Percentiles rank a stretch among this genome's conserved stretches.
Conservation (phyloP, 495 filamentous ascomycete species). For the Penicillium macrosclerotiorum region DNA sequence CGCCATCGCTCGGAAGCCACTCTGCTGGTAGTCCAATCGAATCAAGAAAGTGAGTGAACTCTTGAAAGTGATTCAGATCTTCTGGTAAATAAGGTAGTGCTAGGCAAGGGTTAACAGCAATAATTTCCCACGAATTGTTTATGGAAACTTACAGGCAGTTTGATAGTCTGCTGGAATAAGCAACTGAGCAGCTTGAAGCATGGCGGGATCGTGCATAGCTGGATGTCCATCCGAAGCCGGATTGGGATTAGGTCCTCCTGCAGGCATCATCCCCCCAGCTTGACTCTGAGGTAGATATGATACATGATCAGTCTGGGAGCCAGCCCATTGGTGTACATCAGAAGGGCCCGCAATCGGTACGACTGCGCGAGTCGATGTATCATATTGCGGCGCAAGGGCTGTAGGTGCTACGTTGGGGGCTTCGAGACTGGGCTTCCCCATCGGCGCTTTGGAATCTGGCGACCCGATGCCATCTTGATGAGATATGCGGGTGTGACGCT, state of each 20-base stretch:
- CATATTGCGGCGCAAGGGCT: constrained; percentile 21
- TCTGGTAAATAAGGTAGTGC: constrained; percentile 38
- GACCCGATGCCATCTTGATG: constrained; percentile 35
- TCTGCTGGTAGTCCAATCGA: constrained; percentile 40
- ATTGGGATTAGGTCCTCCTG: constrained; percentile 9
- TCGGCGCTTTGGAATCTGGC: constrained; percentile 29
- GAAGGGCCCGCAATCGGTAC: constrained; percentile 25
- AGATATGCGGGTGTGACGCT: constrained; percentile 49
- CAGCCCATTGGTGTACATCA: constrained; percentile 33
- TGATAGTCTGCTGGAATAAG: constrained; percentile 37
- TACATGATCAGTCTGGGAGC: constrained; percentile 16
- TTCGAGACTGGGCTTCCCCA: constrained; percentile 14
- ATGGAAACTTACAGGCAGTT: constrained; percentile 18
- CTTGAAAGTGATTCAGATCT: constrained; percentile 41
- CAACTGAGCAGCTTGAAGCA: constrained; percentile 41
- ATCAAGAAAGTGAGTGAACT: constrained; percentile 43
- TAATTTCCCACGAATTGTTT: neutral
- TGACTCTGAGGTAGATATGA: constrained; percentile 29
- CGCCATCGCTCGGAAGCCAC: constrained; percentile 35
- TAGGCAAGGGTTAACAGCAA: constrained; percentile 6
- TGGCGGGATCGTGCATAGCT: constrained; percentile 37
- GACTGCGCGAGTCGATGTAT: constrained; percentile 22
- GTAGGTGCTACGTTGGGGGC: constrained; percentile 15
- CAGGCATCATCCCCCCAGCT: constrained; percentile 16
- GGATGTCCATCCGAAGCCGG: constrained; percentile 17